Base-by-base conservation (phyloP, 2,329 filamentous ascomycete species). In the Microdochium trichocladiopsis region DNA sequence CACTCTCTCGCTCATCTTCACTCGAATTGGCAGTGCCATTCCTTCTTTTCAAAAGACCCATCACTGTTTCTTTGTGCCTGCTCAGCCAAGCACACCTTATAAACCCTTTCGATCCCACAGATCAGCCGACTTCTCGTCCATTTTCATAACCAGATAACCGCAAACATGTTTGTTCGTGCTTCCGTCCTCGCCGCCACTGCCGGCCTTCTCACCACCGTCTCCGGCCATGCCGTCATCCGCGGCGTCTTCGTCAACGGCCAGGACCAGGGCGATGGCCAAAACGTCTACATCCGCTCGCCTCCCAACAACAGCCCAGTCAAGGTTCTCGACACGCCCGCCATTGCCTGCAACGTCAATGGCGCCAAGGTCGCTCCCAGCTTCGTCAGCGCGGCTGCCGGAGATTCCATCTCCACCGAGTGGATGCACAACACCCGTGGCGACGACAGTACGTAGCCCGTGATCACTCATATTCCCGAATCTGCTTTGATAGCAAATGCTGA, bases 391-490 rank as follows among this genome's bases (percentile, higher is more conserved):
- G 65, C 70, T 5, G 72, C 72, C 16, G 78, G 78, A 55, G 74
- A 77, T 58, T 70, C 70, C 59, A 57, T 79, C 52, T 65, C 59
- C 54, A 69, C 75, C 59, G 72, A 79, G 63, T 80, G 75, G 76
- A 73, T 72, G 64, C 77, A 80, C 67, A 60, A 80, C 64, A 69
- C 37, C 59, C 71, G 74, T 47, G 59, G 60, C 54, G 75, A 79
- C 64, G 76, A 79, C 61, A 77, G 28, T 31, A 31, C 14, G 28
- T 31, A 31, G 28, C 14, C 28, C 28, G 8, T 14, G 14, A 8
- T 8, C 28, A 31, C n/a, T n/a, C n/a, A n/a, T n/a, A 31, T 31
- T 14, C 28, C 28, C 8, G 28, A 14, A 31, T 14, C 8, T 31
- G 14, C 28, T 8, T 31, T 8, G 8, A 14, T 8, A 31, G 14